Evolutionary conservation across 768 basidiomycete species (phyloP).

Genomic region (Boletus pseudo-olivaceus): DNA sequence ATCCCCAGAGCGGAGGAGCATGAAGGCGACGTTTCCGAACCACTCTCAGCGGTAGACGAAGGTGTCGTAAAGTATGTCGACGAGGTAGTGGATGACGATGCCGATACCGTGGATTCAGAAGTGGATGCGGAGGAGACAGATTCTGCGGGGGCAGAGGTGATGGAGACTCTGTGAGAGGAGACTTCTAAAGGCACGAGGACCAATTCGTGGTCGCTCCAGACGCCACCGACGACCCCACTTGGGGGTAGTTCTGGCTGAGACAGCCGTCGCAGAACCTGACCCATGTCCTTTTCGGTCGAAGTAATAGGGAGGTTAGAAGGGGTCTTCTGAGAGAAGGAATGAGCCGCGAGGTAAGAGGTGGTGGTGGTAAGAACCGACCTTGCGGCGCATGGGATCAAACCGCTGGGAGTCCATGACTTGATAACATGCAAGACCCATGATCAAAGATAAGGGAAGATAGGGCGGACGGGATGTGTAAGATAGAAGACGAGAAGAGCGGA

Average conservation of each 20-base stretch:
- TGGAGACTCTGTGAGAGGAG: slow-evolving; percentile 14
- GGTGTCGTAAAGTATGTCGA: slow-evolving; percentile 25
- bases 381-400: slow-evolving; percentile 31
- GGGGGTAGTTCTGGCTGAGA: slow-evolving; percentile 18
- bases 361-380: slow-evolving; percentile 22
- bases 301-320: slow-evolving; percentile 9
- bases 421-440: slow-evolving; percentile 26
- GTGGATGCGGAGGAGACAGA: slow-evolving; percentile 10
- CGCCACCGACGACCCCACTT: slow-evolving; percentile 25
- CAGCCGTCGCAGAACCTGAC: slow-evolving; percentile 24
- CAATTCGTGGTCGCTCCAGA: slow-evolving; percentile 34
- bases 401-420: slow-evolving; percentile 31
- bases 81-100: slow-evolving; percentile 5
- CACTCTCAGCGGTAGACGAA: slow-evolving; percentile 11
- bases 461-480: slow-evolving; percentile 20
- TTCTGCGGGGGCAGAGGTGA: slow-evolving; percentile 15
- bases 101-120: slow-evolving; percentile 11
- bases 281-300: slow-evolving; percentile 22
- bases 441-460: slow-evolving; percentile 30
- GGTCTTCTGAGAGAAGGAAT: slow-evolving; percentile 22
- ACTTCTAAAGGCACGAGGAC: slow-evolving; percentile 32
- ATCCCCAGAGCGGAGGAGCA: slow-evolving; percentile 7
- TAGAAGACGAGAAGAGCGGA: slow-evolving; percentile 30
- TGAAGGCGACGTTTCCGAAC: slow-evolving; percentile 1
- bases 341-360: slow-evolving; percentile 18